These are phyloP conservation scores for Dentipellis sp. DNA, from an alignment of 768 basidiomycete species.

Conservation along the genomic window DNA sequence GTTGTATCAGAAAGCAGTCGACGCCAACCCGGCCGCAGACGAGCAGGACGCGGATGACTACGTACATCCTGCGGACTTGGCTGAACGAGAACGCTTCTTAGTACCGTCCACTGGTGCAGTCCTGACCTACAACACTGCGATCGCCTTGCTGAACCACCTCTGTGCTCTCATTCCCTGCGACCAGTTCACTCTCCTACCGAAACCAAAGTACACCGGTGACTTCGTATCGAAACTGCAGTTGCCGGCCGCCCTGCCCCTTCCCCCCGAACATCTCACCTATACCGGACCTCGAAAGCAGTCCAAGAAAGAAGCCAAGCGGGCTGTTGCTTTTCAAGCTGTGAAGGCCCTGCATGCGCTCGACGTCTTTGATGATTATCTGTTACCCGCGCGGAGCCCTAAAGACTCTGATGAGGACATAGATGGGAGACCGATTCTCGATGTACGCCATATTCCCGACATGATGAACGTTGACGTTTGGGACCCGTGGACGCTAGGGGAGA, in stretches of 20 bases:
- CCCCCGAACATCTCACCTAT: conserved; percentile 42
- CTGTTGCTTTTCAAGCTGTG: conserved; percentile 74
- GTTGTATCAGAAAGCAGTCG: conserved; percentile 44
- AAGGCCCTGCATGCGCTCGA: conserved; percentile 57
- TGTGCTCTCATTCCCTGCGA: conserved; percentile 73
- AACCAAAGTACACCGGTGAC: conserved; percentile 54
- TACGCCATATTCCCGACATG: conserved; percentile 38
- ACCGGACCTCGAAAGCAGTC: conserved; percentile 51
- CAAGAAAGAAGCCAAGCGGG: conserved; percentile 78
- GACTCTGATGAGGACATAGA: conserved; percentile 47
- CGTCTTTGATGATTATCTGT: conserved; percentile 74
- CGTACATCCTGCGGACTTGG: conserved; percentile 45
- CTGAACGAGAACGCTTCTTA: conserved; percentile 63
- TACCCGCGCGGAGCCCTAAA: conserved; percentile 52
- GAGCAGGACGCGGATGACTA: conserved; percentile 34
- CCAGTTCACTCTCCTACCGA: conserved; percentile 48
- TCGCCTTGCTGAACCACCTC: conserved; percentile 63
- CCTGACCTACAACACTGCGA: conserved; percentile 69
- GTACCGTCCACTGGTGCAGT: conserved; percentile 67
- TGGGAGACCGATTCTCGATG: conserved; percentile 32
- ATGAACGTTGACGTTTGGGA: conserved; percentile 55
- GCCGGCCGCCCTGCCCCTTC: conserved; percentile 58
- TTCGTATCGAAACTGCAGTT: conserved; percentile 52
- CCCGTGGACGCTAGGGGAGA: conserved; percentile 53
- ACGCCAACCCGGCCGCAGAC: conserved; percentile 25